phyloP scores from a whole-genome alignment of 1,284 basidiomycete genomes.

The Trichosporon sp. region DNA sequence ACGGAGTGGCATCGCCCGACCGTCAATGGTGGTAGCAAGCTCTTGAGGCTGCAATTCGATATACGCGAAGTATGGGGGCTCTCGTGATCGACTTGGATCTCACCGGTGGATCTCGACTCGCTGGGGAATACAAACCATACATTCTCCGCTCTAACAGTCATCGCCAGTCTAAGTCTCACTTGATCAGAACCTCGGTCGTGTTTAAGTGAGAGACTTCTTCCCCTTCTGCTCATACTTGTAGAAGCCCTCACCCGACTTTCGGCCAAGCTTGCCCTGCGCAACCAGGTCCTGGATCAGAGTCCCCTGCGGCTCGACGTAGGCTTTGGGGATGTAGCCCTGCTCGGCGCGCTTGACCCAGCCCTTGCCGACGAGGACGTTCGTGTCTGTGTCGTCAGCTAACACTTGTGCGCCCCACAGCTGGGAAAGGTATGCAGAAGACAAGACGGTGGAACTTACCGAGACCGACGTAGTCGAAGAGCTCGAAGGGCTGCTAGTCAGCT shows the following conservation, averaged over 20 bases:
- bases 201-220: constrained; percentile 3
- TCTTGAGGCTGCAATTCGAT: too few species aligned
- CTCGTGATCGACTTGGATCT: too few species aligned
- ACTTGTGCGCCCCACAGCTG: too few species aligned
- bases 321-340: constrained; percentile 56
- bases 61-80: too few species aligned
- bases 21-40: too few species aligned
- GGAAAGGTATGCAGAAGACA: background rate
- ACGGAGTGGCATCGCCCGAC: too few species aligned
- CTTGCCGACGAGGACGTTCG: constrained; percentile 58
- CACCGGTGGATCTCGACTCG: too few species aligned
- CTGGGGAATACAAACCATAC: too few species aligned
- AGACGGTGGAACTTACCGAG: constrained; percentile 53
- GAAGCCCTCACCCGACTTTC: constrained; percentile 61
- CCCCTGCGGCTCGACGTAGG: constrained; percentile 58
- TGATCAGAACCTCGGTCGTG: too few species aligned
- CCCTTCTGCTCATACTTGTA: constrained; percentile 37
- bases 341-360: constrained; percentile 61
- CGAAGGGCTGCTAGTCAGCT: constrained; percentile 58
- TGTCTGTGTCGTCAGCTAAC: constrained; percentile 42
- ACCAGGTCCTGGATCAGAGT: constrained; percentile 60
- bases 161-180: too few species aligned
- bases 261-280: constrained; percentile 60
- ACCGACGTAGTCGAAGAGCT: constrained; percentile 63
- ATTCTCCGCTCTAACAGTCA: too few species aligned